Base-by-base conservation (phyloP, 768 basidiomycete species). In the Galerina sulciceps region DNA sequence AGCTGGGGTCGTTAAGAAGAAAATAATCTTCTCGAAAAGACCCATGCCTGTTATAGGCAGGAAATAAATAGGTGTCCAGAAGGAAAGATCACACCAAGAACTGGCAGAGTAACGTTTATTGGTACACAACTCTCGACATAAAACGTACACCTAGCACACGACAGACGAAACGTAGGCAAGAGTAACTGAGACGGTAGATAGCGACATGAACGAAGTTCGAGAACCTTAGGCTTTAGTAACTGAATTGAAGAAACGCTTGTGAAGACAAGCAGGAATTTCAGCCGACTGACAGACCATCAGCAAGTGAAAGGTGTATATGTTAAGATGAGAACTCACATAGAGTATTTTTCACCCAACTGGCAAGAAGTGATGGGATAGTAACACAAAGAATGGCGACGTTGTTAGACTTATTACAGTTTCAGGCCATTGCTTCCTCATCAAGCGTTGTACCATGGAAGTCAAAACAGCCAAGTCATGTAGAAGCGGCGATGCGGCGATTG, bases 1-100 rank as follows among this genome's bases (percentile, higher is more conserved):
- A 23, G 71, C 84, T 10, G 89, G 89, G 2, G 73, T 94, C 46
- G 87, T 94, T 42, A 92, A 85, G 73, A 84, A 85, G 61, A 95
- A 95, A 69, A 85, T 95, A 26, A 80, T 92, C 13, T 95, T 95
- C 68, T 82, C 89, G 38, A 94, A 91, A 68, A 77, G 93, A 42
- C 93, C 91, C 0, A 91, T 91, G 82, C 92, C 91, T 0, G 79
- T 92, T 41, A 76, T 81, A 13, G 74, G 43, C 26, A 67, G 59
- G 54, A 49, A 48, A 46, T 51, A 54, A 57, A n/a, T n/a, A n/a
- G n/a, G n/a, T n/a, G n/a, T n/a, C n/a, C n/a, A n/a, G n/a, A n/a
- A n/a, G n/a, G n/a, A n/a, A n/a, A n/a, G n/a, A n/a, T n/a, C n/a
- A n/a, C n/a, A 26, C 15, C 3, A 40, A 10, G 10, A 20, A 20